Evolutionary conservation across 305 asterid species (phyloP).

Genomic region (Stenogyne calaminthoides): DNA sequence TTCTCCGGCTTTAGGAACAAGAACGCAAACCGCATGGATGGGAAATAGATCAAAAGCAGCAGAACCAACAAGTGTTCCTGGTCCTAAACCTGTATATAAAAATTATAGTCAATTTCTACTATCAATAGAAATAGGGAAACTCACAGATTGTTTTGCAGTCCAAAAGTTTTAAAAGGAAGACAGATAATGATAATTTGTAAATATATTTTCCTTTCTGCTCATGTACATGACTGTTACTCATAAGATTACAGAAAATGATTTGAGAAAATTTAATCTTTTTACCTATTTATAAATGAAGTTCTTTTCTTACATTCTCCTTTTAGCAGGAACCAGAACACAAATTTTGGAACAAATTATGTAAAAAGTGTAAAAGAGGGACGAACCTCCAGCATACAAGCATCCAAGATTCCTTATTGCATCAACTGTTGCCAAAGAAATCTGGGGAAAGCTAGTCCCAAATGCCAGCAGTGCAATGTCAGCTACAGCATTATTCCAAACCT

Average conservation of each 20-base stretch:
- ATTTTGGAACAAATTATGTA: not conserved
- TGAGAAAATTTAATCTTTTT: not conserved
- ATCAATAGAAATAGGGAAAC: constrained; percentile 20
- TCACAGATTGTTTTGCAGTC: not conserved
- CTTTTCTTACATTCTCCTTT: not conserved
- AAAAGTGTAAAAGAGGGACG: constrained; percentile 26
- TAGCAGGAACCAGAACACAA: not conserved
- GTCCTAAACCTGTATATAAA: constrained; percentile 76
- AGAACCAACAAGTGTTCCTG: constrained; percentile 98
- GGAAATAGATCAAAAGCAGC: constrained; percentile 98
- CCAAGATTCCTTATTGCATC: constrained; percentile 91
- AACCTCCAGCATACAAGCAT: constrained; percentile 87
- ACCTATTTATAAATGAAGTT: not conserved
- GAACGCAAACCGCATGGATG: constrained; percentile 93
- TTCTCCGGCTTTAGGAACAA: constrained; percentile 91
- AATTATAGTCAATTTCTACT: not conserved
- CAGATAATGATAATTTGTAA: not conserved
- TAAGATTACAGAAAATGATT: not conserved
- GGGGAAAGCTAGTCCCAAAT: constrained; percentile 97
- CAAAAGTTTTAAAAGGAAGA: not conserved
- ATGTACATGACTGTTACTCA: not conserved
- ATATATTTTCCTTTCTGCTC: not conserved
- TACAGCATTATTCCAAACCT: constrained; percentile 84
- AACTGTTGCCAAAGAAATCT: constrained; percentile 89
- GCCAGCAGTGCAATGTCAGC: constrained; percentile 92